These are phyloP conservation scores for Bathelium albidoporum DNA, from an alignment of 495 filamentous ascomycete species.

Conservation along the genomic window DNA sequence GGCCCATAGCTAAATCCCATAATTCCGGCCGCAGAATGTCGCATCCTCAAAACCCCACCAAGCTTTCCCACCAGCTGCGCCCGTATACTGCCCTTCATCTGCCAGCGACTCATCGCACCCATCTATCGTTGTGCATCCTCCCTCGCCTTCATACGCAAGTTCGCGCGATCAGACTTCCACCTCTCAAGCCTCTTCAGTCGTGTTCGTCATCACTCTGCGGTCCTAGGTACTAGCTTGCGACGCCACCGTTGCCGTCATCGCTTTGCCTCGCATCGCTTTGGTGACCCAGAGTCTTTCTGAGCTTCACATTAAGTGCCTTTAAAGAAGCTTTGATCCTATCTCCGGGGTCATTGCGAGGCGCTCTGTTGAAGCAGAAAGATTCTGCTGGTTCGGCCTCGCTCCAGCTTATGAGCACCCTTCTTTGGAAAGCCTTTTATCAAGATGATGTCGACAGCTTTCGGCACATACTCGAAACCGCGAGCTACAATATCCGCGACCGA, in stretches of 20 bases:
- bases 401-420: slow-evolving; percentile 85
- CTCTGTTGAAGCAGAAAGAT: slow-evolving; percentile 51
- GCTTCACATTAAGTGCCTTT: slow-evolving; percentile 43
- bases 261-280: background rate
- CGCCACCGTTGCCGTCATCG: background rate
- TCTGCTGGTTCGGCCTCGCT: slow-evolving; percentile 32
- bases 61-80: background rate
- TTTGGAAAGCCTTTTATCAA: slow-evolving; percentile 93
- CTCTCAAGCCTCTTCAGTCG: background rate
- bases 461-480: slow-evolving; percentile 62
- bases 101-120: background rate
- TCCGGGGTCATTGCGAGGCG: slow-evolving; percentile 76
- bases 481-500: slow-evolving; percentile 33
- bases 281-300: background rate
- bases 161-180: background rate
- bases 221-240: background rate
- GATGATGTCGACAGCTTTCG: slow-evolving; percentile 90
- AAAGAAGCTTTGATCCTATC: slow-evolving; percentile 78
- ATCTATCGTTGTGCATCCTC: background rate
- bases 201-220: background rate
- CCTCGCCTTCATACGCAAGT: too few species aligned
- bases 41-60: background rate
- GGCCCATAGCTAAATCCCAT: background rate
- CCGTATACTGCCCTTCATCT: background rate
- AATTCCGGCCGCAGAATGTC: background rate